Evolutionary conservation across 345 rosid genomes (phyloP), one percentile per base, ranked within the genome.

Genomic region (Salix arbutifolia): DNA sequence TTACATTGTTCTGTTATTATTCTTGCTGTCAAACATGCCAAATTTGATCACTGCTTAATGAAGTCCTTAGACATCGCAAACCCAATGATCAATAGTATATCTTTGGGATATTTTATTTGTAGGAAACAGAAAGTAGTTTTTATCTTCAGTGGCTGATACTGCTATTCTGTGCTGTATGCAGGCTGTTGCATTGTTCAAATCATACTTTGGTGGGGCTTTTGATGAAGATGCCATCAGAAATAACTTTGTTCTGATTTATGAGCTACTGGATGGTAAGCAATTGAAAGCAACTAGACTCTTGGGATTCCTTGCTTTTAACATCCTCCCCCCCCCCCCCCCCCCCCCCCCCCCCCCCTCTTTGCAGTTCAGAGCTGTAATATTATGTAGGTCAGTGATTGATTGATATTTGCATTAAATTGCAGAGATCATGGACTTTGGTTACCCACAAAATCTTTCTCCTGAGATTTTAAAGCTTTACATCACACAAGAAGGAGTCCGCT

Each of bases 401-500:
- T 72, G 71, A 7, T 65, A 25, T 56, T 52, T 42, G 10, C 23
- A 30, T 44, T 33, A 16, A 38, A 70, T 76, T 92, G 84, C 95
- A 94, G 98, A 94, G 81, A 96, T 93, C 74, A 93, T 96, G 97
- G 99, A 92, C 83, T 94, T 96, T 76, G 98, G 98, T 68, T 94
- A 92, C 74, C 98, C 98, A 28, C 99, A 96, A 79, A 96, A 94
- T 81, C 94, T 96, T 61, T 96, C 99, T 61, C 97, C 99, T 53
- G 98, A 96, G 87, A 94, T 96, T 82, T 86, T 96, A 77, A 96
- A 96, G 88, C 93, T 96, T 73, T 96, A 96, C 82, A 94, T 96
- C 44, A 96, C 99, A 67, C 99, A 96, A 56, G 99, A 93, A 88
- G 98, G 98, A 81, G 98, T 93, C 70, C 92, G 98, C 53, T 96